Evolutionary conservation across 352 stramenopile species (phyloP).

Genomic region (Phytophthora macrochlamydospora): DNA sequence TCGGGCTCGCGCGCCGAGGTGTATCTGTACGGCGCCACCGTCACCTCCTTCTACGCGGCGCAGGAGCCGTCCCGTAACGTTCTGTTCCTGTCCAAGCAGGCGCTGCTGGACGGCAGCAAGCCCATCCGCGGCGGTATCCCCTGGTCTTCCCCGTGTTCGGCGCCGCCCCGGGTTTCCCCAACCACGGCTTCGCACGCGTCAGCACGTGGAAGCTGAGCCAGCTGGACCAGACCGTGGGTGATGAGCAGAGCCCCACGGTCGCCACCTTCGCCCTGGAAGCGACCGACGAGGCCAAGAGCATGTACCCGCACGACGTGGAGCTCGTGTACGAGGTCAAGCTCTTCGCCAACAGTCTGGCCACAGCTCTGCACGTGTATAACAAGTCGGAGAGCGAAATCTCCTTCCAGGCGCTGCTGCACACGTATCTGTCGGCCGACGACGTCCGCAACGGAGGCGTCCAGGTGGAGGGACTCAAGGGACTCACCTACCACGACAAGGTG

Average conservation of each 20-base stretch:
- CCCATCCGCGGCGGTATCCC: slow-evolving; percentile 96
- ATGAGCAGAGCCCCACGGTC: slow-evolving; percentile 50
- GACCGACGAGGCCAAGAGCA: slow-evolving; percentile 45
- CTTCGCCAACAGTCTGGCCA: slow-evolving; percentile 78
- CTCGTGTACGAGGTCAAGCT: slow-evolving; percentile 91
- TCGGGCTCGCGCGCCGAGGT: slow-evolving; percentile 80
- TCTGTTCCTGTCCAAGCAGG: slow-evolving; percentile 93
- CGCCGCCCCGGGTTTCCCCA: slow-evolving; percentile 80
- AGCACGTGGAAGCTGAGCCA: slow-evolving; percentile 68
- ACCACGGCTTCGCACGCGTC: slow-evolving; percentile 94
- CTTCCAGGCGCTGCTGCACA: slow-evolving; percentile 96
- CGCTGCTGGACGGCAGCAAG: slow-evolving; percentile 91
- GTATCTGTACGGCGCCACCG: slow-evolving; percentile 92
- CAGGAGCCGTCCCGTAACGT: slow-evolving; percentile 80
- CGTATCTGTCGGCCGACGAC: slow-evolving; percentile 91
- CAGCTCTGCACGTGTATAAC: slow-evolving; percentile 92
- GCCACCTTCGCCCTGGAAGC: slow-evolving; percentile 69
- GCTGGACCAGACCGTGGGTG: slow-evolving; percentile 43
- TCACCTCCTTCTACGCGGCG: slow-evolving; percentile 86
- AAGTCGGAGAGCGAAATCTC: slow-evolving; percentile 77
- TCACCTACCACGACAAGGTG: slow-evolving; percentile 92
- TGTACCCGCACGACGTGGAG: slow-evolving; percentile 81
- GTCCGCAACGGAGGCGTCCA: slow-evolving; percentile 56
- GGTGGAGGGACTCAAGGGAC: slow-evolving; percentile 88
- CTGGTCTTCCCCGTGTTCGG: slow-evolving; percentile 98